Evolutionary conservation across 108 stramenopile species (phyloP).

Genomic region (Hondaea fermentalgiana): DNA sequence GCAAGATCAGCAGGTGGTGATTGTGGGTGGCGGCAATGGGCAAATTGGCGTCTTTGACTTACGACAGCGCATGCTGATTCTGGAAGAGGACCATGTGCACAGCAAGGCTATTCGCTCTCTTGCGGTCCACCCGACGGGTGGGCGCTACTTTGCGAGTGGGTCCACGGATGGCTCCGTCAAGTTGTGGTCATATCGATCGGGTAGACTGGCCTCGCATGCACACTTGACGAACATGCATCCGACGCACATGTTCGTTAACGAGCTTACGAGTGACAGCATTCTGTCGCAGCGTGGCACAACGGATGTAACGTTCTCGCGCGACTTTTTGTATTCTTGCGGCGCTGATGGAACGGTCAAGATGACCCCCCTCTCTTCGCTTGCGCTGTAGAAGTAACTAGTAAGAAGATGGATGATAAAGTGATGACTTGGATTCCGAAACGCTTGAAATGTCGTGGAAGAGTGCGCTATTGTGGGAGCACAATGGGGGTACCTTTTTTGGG

Average conservation of each 20-base stretch:
- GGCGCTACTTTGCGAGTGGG: background rate
- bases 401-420: too few relatives aligned
- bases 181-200: background rate
- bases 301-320: background rate
- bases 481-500: too few relatives aligned
- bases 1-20: background rate
- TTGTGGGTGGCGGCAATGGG: background rate
- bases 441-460: too few relatives aligned
- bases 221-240: background rate
- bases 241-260: background rate
- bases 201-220: background rate
- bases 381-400: background rate
- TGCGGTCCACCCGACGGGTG: background rate
- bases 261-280: background rate
- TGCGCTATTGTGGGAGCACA: too few relatives aligned
- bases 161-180: background rate
- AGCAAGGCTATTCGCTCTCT: constrained; percentile 11
- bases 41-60: background rate
- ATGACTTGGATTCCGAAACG: too few relatives aligned
- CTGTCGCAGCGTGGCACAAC: background rate
- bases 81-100: constrained; percentile 2
- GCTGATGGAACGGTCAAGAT: constrained; percentile 3
- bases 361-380: background rate
- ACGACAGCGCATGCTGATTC: background rate
- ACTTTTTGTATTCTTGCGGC: constrained; percentile 11